phyloP scores from a whole-genome alignment of 371 early-diverging fungal species.

The Circinella minor region DNA sequence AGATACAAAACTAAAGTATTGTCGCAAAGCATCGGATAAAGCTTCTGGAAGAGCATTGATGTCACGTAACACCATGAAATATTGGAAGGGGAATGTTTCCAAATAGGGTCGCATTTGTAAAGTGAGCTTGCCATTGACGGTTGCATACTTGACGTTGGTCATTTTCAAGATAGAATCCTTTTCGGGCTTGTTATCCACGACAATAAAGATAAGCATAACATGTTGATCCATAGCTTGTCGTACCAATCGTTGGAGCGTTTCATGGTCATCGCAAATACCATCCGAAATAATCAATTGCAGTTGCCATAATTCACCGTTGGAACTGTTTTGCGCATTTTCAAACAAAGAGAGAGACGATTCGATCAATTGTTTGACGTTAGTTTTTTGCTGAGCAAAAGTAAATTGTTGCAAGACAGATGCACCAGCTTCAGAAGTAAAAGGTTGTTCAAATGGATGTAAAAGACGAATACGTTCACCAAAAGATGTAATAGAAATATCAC shows the following conservation, averaged over 20 bases:
- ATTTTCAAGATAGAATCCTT: constrained; percentile 88
- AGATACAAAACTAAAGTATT: constrained; percentile 83
- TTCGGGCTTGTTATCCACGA: constrained; percentile 88
- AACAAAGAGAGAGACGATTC: constrained; percentile 78
- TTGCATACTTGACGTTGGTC: constrained; percentile 83
- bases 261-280: constrained; percentile 96
- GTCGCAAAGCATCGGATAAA: constrained; percentile 90
- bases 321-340: constrained; percentile 68
- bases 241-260: constrained; percentile 77
- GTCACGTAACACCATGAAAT: constrained; percentile 91
- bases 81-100: constrained; percentile 97
- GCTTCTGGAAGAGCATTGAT: constrained; percentile 89
- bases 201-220: constrained; percentile 94
- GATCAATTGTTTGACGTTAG: constrained; percentile 84
- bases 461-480: constrained; percentile 91
- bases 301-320: constrained; percentile 87
- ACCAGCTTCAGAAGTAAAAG: constrained; percentile 90
- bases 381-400: constrained; percentile 90
- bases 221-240: constrained; percentile 83
- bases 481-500: constrained; percentile 86
- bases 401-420: constrained; percentile 86
- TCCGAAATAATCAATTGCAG: constrained; percentile 96
- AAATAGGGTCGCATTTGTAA: constrained; percentile 88
- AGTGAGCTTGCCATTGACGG: constrained; percentile 65
- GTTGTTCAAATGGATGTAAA: constrained; percentile 91